These are phyloP conservation scores for Phytopythium cucurbitacearum DNA, from an alignment of 352 stramenopile genomes.

Conservation along the genomic window DNA sequence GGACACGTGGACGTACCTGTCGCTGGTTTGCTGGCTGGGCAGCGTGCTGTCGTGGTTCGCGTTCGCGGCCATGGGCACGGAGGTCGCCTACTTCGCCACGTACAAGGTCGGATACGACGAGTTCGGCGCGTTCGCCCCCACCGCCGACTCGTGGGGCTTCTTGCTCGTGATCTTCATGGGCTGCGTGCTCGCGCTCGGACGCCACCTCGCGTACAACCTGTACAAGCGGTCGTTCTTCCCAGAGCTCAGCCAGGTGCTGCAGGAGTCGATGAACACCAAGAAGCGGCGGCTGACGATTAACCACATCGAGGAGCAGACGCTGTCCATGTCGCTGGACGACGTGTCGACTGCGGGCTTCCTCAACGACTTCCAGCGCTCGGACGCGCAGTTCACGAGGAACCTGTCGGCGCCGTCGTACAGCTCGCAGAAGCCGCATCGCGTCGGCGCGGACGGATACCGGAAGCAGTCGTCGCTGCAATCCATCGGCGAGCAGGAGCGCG, in stretches of 20 bases:
- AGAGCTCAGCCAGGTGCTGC: slow-evolving; percentile 60
- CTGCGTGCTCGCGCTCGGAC: slow-evolving; percentile 58
- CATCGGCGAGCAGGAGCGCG: background rate
- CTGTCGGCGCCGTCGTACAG: slow-evolving; percentile 11
- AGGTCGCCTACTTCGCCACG: slow-evolving; percentile 47
- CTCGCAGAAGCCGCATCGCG: slow-evolving; percentile 13
- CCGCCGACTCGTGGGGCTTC: slow-evolving; percentile 48
- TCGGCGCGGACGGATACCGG: background rate
- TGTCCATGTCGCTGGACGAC: slow-evolving; percentile 80
- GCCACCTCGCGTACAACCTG: slow-evolving; percentile 74
- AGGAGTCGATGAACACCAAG: slow-evolving; percentile 46
- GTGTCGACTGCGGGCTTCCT: slow-evolving; percentile 41
- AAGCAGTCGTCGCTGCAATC: background rate
- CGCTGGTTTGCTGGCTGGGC: slow-evolving; percentile 45
- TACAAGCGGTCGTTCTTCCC: slow-evolving; percentile 79
- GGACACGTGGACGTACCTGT: slow-evolving; percentile 70
- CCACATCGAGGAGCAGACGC: slow-evolving; percentile 63
- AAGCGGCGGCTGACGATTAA: slow-evolving; percentile 66
- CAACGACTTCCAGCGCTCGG: slow-evolving; percentile 42
- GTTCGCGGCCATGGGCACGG: slow-evolving; percentile 54
- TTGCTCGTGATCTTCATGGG: slow-evolving; percentile 65
- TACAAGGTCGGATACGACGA: slow-evolving; percentile 82
- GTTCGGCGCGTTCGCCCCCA: slow-evolving; percentile 63
- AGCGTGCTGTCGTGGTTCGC: slow-evolving; percentile 73
- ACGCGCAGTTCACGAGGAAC: slow-evolving; percentile 38